Percentiles rank a stretch among this genome's conserved stretches.
phyloP scores from a whole-genome alignment of 805 yeast genomes.

The Metschnikowia peoriensis region DNA sequence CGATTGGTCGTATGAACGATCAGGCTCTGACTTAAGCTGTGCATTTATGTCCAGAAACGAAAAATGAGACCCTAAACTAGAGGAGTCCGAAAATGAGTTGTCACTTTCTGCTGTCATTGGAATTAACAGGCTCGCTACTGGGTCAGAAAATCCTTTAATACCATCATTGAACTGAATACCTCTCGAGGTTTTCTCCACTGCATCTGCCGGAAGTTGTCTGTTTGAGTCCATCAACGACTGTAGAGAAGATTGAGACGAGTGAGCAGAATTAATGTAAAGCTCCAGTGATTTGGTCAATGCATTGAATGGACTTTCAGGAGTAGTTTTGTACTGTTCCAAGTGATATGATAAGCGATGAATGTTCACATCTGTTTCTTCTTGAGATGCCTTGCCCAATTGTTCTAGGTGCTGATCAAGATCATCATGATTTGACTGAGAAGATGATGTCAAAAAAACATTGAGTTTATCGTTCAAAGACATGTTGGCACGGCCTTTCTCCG shows the following conservation, averaged over 20 bases:
- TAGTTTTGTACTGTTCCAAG: constrained; percentile 15
- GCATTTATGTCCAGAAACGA: neutral
- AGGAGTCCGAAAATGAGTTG: constrained; percentile 11
- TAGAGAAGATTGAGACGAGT: constrained; percentile 41
- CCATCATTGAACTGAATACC: constrained; percentile 42
- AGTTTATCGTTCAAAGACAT: constrained; percentile 44
- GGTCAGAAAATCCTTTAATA: constrained; percentile 41
- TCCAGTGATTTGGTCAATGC: constrained; percentile 28
- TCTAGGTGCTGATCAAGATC: constrained; percentile 39
- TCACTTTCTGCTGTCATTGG: constrained; percentile 20
- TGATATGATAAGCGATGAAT: constrained; percentile 36
- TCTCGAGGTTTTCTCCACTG: constrained; percentile 12
- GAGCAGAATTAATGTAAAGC: constrained; percentile 22
- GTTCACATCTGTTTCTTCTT: constrained; percentile 29
- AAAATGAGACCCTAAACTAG: constrained; percentile 7
- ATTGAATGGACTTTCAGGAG: constrained; percentile 33
- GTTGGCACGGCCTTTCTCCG: constrained; percentile 24
- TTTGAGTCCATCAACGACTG: constrained; percentile 21
- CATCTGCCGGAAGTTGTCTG: constrained; percentile 14
- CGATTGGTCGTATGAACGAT: constrained; percentile 31
- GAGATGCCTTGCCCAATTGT: constrained; percentile 25
- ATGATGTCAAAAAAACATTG: constrained; percentile 37
- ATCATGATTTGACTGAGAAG: constrained; percentile 16
- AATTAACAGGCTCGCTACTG: constrained; percentile 32
- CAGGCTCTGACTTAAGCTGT: neutral